These are phyloP conservation scores for Rutstroemia sp. DNA, from an alignment of 2,329 filamentous ascomycete species.

Conservation along the genomic window DNA sequence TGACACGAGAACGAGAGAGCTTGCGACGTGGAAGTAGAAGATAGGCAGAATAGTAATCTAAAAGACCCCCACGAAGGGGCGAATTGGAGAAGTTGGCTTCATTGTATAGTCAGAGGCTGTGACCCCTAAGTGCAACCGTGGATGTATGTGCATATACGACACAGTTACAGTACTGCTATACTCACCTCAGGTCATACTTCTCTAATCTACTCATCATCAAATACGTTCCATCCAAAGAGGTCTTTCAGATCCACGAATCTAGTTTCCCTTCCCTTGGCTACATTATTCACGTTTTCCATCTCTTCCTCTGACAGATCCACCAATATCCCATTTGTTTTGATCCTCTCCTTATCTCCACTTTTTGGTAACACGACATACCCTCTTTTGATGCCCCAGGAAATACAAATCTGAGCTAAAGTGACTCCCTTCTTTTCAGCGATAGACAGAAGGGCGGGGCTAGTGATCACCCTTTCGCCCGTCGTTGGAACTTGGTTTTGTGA, in stretches of 20 bases:
- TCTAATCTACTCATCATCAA: not conserved
- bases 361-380: constrained; percentile 66
- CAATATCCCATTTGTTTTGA: constrained; percentile 60
- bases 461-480: constrained; percentile 55
- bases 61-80: too few relatives aligned
- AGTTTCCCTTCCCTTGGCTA: constrained; percentile 57
- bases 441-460: constrained; percentile 48
- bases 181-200: not conserved
- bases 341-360: constrained; percentile 58
- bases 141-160: not conserved
- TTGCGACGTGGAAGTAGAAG: too few relatives aligned
- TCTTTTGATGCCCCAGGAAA: constrained; percentile 64
- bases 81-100: too few relatives aligned
- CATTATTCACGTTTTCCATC: constrained; percentile 43
- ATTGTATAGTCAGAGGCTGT: too few relatives aligned
- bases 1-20: not conserved
- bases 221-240: constrained; percentile 62
- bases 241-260: constrained; percentile 77
- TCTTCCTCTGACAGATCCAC: constrained; percentile 57
- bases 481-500: constrained; percentile 55
- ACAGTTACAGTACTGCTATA: not conserved
- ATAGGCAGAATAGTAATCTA: too few relatives aligned
- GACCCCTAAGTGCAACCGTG: too few relatives aligned
- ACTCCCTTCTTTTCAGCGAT: constrained; percentile 56
- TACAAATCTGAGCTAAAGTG: constrained; percentile 51